Conservation (phyloP, 78 protist species). For the Abeoforma whisleri region DNA sequence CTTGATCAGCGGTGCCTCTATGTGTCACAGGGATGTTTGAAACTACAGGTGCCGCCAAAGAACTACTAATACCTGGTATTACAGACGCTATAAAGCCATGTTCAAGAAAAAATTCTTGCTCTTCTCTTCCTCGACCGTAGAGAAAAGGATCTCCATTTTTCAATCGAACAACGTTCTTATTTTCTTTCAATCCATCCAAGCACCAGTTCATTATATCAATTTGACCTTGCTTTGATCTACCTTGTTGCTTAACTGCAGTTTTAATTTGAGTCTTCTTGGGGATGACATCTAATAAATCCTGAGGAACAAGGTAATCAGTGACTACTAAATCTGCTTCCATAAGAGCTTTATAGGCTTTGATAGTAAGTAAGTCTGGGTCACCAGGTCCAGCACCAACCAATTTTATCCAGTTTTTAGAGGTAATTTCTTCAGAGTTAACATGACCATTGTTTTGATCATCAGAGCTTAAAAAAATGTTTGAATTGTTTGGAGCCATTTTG, state of each 20-base stretch:
- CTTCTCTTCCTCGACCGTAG: conserved; percentile 57
- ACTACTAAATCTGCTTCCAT: conserved; percentile 43
- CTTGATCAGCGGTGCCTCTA: conserved; percentile 45
- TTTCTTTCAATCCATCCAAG: conserved; percentile 23
- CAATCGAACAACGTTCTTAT: conserved; percentile 45
- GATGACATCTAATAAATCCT: too few species aligned
- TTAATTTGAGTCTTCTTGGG: too few species aligned
- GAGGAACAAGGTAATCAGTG: too few species aligned
- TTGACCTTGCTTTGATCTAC: too few species aligned
- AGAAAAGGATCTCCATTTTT: conserved; percentile 58
- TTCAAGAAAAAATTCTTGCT: conserved; percentile 35
- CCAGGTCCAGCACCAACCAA: conserved; percentile 59
- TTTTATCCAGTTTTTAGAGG: too few species aligned
- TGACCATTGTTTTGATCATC: too few species aligned
- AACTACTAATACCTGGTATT: conserved; percentile 47
- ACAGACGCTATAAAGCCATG: conserved; percentile 35
- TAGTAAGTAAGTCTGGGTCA: conserved; percentile 44
- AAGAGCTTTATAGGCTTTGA: conserved; percentile 41
- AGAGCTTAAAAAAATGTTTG: too few species aligned
- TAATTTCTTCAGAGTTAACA: too few species aligned
- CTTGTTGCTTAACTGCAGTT: too few species aligned
- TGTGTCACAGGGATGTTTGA: conserved; percentile 49
- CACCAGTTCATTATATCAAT: conserved; percentile 30
- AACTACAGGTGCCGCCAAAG: conserved; percentile 42
- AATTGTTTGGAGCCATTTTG: too few species aligned